Base-by-base conservation (phyloP, 2,329 filamentous ascomycete genomes). In the Epichloe amarillans region DNA sequence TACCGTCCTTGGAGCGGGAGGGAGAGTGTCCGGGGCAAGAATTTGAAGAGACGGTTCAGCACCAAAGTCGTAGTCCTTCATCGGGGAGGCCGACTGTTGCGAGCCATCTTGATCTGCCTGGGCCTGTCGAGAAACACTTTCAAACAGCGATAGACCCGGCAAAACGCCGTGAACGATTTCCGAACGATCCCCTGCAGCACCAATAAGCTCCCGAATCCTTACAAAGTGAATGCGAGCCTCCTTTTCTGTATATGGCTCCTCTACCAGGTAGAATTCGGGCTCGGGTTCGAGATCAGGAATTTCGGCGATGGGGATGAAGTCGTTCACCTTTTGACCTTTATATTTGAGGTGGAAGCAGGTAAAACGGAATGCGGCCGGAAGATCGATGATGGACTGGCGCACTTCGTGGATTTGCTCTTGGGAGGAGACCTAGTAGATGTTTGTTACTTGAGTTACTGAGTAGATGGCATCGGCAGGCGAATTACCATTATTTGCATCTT, bases 271-370 rank as follows among this genome's bases (percentile, higher is more conserved):
- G 52, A 96, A 77, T 61, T 90, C 85, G 37, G 90, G 86, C 55
- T 89, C 83, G 36, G 84, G 70, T 49, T 80, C 79, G 50, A 98
- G 78, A 51, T 80, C 88, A 46, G 85, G 77, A 50, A 98, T 86
- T 64, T 98, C 91, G 50, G 88, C 89, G 55, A 98, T 79, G 66
- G 94, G 85, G 53, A 94, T 79, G 61, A 93, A 97, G 69, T 98
- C 93, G 68, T 97, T 97, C 76, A 98, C 84, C 57, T 86, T 85
- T 69, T 86, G 75, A 58, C 88, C 88, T 53, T 87, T 83, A 71
- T 90, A 83, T 71, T 97, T 90, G 61, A 98, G 82, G 71, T 98
- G 93, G 74, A 98, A 98, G 75, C 93, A 98, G 49, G 93, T 95
- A 73, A 96, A 96, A 69, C 95, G 89, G 72, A 96, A 93, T 48